Conservation (phyloP, 495 filamentous ascomycete species). For the Penicillium malachiteum region DNA sequence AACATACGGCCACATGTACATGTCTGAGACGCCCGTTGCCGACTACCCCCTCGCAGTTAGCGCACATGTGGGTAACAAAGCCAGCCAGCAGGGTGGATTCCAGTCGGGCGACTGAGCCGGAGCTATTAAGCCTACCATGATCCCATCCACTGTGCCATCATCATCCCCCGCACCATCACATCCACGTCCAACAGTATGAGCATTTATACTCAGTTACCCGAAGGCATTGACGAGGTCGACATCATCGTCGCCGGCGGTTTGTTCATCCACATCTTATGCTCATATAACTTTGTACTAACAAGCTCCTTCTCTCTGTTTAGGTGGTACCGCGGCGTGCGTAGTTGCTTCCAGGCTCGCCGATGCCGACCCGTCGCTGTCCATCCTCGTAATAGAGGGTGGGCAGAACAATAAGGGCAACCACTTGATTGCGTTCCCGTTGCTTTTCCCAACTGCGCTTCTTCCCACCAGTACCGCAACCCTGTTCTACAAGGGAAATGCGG, state of each 20-base stretch:
- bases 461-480: not conserved
- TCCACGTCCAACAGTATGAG: not conserved
- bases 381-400: not conserved
- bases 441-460: conserved; percentile 1
- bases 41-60: not conserved
- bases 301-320: not conserved
- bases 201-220: not conserved
- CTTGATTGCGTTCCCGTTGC: not conserved
- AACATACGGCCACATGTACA: too few relatives aligned
- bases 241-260: not conserved
- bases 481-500: conserved; percentile 1
- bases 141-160: not conserved
- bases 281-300: not conserved
- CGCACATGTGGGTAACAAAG: not conserved
- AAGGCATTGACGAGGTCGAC: conserved; percentile 1
- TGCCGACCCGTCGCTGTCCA: not conserved
- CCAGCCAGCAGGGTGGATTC: not conserved
- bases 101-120: not conserved
- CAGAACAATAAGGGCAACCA: conserved; percentile 1
- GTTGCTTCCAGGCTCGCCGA: conserved; percentile 1
- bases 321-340: not conserved
- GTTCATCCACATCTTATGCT: not conserved
- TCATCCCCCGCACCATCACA: not conserved
- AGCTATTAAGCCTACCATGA: not conserved
- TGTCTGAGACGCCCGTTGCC: not conserved